Conservation (phyloP, 345 rosid genomes). For the Eucalyptus sp. region DNA sequence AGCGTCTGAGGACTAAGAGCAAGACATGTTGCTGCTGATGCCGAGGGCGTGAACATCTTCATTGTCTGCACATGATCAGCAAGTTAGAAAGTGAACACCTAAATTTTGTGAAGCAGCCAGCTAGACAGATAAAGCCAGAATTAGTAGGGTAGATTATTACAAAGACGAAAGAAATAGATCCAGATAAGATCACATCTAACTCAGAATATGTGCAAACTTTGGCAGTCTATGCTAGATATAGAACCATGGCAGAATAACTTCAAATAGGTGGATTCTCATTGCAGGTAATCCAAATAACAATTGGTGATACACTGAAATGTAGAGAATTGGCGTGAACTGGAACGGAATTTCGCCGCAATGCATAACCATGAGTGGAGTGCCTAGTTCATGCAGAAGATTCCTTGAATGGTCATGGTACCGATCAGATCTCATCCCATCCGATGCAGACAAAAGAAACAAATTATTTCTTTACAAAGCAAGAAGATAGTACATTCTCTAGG, state of each 20-base stretch:
- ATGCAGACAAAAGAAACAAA: conserved; percentile 30
- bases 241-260: background rate
- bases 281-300: background rate
- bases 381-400: background rate
- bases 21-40: conserved; percentile 35
- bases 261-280: background rate
- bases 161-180: background rate
- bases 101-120: background rate
- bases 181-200: background rate
- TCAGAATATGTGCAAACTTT: background rate
- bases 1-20: conserved; percentile 38
- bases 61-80: conserved; percentile 14
- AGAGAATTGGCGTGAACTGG: background rate
- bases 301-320: background rate
- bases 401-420: conserved; percentile 1
- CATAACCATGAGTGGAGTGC: background rate
- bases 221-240: background rate
- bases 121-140: background rate
- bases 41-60: conserved; percentile 23
- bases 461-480: conserved; percentile 29
- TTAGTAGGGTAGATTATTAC: background rate
- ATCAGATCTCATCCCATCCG: conserved; percentile 30
- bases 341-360: background rate
- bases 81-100: background rate
- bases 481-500: conserved; percentile 12